A percentile compares a stretch with the other conserved stretches of the same genome.
Conservation (phyloP, 2,329 filamentous ascomycete genomes). For the Sporothrix phasma region DNA sequence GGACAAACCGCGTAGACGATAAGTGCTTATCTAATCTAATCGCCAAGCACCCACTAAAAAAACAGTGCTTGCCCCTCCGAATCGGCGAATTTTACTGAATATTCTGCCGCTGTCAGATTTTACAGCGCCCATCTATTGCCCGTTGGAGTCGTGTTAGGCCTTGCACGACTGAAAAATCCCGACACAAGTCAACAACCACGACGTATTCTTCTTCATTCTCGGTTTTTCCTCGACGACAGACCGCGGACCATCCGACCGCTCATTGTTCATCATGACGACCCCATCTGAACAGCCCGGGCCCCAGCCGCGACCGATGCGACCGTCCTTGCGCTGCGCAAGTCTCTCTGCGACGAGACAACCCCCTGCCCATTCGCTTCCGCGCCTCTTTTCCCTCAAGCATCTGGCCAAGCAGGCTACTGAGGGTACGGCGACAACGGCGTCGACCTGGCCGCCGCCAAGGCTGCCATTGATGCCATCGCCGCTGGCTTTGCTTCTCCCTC, state of each 20-base stretch:
- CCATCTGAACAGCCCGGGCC: slow-evolving; percentile 17
- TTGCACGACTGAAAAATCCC: not conserved
- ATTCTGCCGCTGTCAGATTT: not conserved
- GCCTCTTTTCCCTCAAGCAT: slow-evolving; percentile 98
- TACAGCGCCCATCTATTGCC: not conserved
- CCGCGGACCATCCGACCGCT: not conserved
- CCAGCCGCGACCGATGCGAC: slow-evolving; percentile 28
- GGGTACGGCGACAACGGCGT: slow-evolving; percentile 25
- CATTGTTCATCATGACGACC: slow-evolving; percentile 21
- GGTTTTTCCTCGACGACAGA: not conserved
- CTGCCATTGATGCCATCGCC: slow-evolving; percentile 70
- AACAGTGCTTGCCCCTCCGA: slow-evolving; percentile 8
- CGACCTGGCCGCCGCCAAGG: slow-evolving; percentile 34
- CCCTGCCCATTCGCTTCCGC: slow-evolving; percentile 83
- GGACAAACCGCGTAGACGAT: not conserved
- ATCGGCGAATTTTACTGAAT: slow-evolving; percentile 6
- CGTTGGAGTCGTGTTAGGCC: slow-evolving; percentile 2
- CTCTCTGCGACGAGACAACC: slow-evolving; percentile 68
- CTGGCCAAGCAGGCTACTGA: slow-evolving; percentile 53
- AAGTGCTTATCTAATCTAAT: slow-evolving; percentile 14
- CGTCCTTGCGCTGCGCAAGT: slow-evolving; percentile 57
- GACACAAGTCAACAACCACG: not conserved
- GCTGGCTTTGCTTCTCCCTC: slow-evolving; percentile 77
- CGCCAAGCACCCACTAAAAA: slow-evolving; percentile 9
- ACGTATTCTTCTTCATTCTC: not conserved